Percentiles rank a stretch among this genome's conserved stretches.
These are phyloP conservation scores for Gymnopus androsaceus DNA, from an alignment of 1,284 basidiomycete species.

Conservation along the genomic window DNA sequence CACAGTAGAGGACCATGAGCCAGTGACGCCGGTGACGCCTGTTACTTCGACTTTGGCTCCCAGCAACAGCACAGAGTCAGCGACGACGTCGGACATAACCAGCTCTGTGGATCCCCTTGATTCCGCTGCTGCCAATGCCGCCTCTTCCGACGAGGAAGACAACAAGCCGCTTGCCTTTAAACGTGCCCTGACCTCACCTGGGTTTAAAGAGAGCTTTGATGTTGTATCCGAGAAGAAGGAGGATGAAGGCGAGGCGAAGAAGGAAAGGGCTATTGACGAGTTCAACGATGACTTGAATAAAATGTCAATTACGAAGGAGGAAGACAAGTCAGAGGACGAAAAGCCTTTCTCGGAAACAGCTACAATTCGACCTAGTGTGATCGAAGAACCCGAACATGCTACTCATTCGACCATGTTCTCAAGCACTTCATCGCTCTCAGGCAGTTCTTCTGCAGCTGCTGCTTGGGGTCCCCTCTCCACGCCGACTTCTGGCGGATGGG, in stretches of 20 bases:
- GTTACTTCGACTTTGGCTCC: neutral
- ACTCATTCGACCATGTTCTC: constrained; percentile 20
- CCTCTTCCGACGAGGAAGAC: constrained; percentile 44
- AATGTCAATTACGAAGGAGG: neutral
- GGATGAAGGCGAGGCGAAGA: neutral
- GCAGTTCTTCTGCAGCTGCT: neutral
- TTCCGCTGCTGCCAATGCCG: constrained; percentile 36
- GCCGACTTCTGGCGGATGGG: constrained; percentile 2
- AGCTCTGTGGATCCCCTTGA: constrained; percentile 42
- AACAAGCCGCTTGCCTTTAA: constrained; percentile 28
- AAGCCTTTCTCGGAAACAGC: constrained; percentile 39
- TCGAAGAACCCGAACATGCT: constrained; percentile 41
- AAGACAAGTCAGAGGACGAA: neutral
- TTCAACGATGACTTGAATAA: neutral
- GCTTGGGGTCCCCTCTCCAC: constrained; percentile 44
- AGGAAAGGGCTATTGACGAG: neutral
- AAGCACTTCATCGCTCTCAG: constrained; percentile 6
- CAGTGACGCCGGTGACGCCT: neutral
- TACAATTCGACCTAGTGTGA: constrained; percentile 41
- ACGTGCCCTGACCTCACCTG: constrained; percentile 31
- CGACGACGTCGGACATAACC: neutral
- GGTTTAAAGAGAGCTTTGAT: constrained; percentile 47
- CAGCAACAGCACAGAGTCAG: too few relatives aligned
- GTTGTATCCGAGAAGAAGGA: neutral
- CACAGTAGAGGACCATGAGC: neutral